A percentile compares a stretch with the other conserved stretches of the same genome.
Evolutionary conservation across 2,329 filamentous ascomycete genomes (phyloP).

Genomic region (Periglandula ipomoeae): DNA sequence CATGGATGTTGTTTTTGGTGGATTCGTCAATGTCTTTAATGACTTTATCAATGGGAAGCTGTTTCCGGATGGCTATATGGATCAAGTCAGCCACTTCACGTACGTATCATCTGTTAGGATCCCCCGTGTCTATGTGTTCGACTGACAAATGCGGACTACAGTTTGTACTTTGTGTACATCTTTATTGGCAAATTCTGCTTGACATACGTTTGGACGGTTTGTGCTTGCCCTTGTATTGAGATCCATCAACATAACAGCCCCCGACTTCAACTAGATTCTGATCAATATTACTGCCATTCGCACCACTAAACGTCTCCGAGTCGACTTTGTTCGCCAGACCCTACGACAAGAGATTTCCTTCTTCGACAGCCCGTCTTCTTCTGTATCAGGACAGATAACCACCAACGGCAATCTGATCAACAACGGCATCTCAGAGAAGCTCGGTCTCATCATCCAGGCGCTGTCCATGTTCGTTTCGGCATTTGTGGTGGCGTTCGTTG

Average conservation of each 20-base stretch:
- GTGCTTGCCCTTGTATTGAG: no score
- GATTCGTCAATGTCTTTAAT: conserved; percentile 45
- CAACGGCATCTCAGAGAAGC: conserved; percentile 35
- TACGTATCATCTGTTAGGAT: conserved; percentile 16
- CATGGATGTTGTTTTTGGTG: conserved; percentile 52
- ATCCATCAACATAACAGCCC: no score
- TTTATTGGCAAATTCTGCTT: conserved; percentile 45
- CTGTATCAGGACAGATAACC: conserved; percentile 36
- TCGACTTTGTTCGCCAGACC: conserved; percentile 27
- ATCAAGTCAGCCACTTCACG: conserved; percentile 36
- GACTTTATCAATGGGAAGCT: conserved; percentile 39
- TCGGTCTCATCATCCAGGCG: conserved; percentile 31
- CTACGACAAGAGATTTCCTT: conserved; percentile 44
- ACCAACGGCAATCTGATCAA: conserved; percentile 38
- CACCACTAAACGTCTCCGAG: conserved; percentile 26
- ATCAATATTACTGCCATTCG: conserved; percentile 29
- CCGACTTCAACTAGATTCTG: conserved; percentile 18
- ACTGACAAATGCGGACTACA: conserved; percentile 14
- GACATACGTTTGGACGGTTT: conserved; percentile 45
- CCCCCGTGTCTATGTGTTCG: neutral
- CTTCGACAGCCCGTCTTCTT: conserved; percentile 39
- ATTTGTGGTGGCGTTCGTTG: conserved; percentile 30
- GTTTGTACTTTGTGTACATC: conserved; percentile 48
- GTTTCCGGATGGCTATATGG: conserved; percentile 37
- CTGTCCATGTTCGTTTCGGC: conserved; percentile 29